Percentiles rank a stretch among this genome's conserved stretches.
These are phyloP conservation scores for Nigrospora sphaerica DNA, from an alignment of 2,329 filamentous ascomycete genomes.

Conservation along the genomic window DNA sequence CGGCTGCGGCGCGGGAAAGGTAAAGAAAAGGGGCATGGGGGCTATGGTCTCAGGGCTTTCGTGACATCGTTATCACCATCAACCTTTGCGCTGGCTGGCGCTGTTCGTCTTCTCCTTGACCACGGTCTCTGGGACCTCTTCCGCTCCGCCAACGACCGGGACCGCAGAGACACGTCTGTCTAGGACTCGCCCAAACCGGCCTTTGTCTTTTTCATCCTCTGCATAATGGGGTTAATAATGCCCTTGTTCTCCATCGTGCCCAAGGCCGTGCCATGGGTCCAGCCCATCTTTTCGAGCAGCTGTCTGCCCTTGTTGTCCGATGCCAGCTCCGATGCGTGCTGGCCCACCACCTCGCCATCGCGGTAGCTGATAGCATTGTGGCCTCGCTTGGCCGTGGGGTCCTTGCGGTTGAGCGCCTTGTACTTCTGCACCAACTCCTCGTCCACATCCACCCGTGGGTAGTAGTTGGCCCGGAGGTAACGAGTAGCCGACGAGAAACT, in stretches of 20 bases:
- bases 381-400: conserved; percentile 8
- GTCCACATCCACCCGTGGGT: conserved; percentile 43
- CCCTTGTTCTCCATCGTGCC: conserved; percentile 81
- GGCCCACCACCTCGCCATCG: conserved; percentile 86
- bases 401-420: conserved; percentile 11
- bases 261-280: conserved; percentile 78
- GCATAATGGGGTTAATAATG: conserved; percentile 76
- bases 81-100: too few species aligned
- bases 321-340: conserved; percentile 75
- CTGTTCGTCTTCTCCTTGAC: too few species aligned
- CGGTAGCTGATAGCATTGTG: conserved; percentile 48
- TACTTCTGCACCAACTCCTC: conserved; percentile 18
- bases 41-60: too few species aligned
- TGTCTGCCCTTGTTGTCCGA: conserved; percentile 74
- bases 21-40: too few species aligned
- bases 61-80: too few species aligned
- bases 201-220: conserved; percentile 80
- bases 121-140: too few species aligned
- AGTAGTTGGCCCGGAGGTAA: conserved; percentile 42
- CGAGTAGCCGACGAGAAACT: conserved; percentile 41
- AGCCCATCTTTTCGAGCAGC: conserved; percentile 97
- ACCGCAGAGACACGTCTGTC: neutral
- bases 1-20: too few species aligned
- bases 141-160: too few species aligned
- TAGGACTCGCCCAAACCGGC: conserved; percentile 64